Base-by-base conservation (phyloP, 73 alveolate species). In the Stentor roeselii region DNA sequence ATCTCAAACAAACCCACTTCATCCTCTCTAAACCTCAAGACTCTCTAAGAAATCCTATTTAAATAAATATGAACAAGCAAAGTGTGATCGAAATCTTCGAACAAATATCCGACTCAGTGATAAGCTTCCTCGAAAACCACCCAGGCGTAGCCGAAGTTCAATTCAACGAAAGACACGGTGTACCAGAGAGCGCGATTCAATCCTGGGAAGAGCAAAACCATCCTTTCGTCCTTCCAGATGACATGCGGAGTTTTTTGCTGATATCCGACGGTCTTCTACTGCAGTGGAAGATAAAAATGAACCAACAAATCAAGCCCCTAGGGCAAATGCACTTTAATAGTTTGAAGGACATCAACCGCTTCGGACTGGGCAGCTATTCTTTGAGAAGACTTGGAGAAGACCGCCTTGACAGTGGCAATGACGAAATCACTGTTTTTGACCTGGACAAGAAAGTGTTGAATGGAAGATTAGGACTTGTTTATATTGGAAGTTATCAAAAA, bases 161-260 rank as follows among this genome's bases (percentile, higher is more conserved):
- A 41, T 87, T 92, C 78, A 40, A 38, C 3, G 95, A 92, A 50
- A 40, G 95, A 15, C 87, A 84, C 42, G 95, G 95, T 0, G 97
- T 90, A 0, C 90, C 95, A 14, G 95, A 90, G 60, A 59, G 75
- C 82, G 32, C 92, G 2, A 78, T 92, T 6, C 38, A 60, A 27
- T 87, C 83, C 60, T 92, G 97, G 94, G 97, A 92, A 85, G 97
- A 89, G 39, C 95, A 89, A 74, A 92, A 92, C 60, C 38, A 88
- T 0, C 97, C 97, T 41, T 92, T 80, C 41, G 38, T 21, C 3
- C 84, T 92, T 42, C 97, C 97, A 3, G 97, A 92, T 40, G 97
- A 92, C 83, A 86, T 82, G 82, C 89, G 90, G 60, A 92, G 95
- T 21, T 92, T 92, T 78, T 86, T 92, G 41, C 86, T 86, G 80